Conservation (phyloP, 257 asterid species). For the Petunia secreta region DNA sequence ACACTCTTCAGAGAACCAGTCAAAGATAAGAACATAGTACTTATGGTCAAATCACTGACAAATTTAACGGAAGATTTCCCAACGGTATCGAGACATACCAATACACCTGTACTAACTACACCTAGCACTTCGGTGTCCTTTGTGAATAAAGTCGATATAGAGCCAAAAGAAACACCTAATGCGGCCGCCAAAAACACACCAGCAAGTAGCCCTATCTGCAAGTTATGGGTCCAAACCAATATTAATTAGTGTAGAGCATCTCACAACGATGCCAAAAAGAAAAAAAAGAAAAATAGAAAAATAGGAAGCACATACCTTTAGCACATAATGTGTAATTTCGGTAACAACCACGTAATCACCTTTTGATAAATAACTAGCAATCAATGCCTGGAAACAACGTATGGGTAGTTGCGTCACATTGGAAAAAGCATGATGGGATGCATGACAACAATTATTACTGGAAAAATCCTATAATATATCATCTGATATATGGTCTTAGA, state of each 20-base stretch:
- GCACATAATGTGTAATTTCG: slow-evolving; percentile 64
- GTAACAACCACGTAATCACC: slow-evolving; percentile 65
- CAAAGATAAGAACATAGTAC: slow-evolving; percentile 6
- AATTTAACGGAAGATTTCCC: neutral
- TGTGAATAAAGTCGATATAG: slow-evolving; percentile 71
- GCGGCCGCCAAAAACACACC: slow-evolving; percentile 69
- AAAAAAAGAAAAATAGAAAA: neutral
- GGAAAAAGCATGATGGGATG: neutral
- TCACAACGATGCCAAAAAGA: slow-evolving; percentile 18
- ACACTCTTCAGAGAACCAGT: slow-evolving; percentile 8
- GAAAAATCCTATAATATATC: slow-evolving; percentile 14
- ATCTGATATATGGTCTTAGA: slow-evolving; percentile 5
- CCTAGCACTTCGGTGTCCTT: slow-evolving; percentile 64
- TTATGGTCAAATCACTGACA: slow-evolving; percentile 11
- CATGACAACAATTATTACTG: slow-evolving; percentile 10
- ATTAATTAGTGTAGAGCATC: slow-evolving; percentile 15
- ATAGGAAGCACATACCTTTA: slow-evolving; percentile 57
- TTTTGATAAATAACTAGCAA: slow-evolving; percentile 77
- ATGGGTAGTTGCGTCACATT: slow-evolving; percentile 15
- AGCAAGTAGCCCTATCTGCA: slow-evolving; percentile 65
- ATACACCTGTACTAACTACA: slow-evolving; percentile 62
- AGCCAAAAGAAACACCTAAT: slow-evolving; percentile 67
- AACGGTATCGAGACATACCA: slow-evolving; percentile 51
- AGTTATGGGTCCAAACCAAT: neutral
- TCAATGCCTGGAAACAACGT: slow-evolving; percentile 58